phyloP scores from a whole-genome alignment of 164 flowering plant species.

The Annona cherimola region DNA sequence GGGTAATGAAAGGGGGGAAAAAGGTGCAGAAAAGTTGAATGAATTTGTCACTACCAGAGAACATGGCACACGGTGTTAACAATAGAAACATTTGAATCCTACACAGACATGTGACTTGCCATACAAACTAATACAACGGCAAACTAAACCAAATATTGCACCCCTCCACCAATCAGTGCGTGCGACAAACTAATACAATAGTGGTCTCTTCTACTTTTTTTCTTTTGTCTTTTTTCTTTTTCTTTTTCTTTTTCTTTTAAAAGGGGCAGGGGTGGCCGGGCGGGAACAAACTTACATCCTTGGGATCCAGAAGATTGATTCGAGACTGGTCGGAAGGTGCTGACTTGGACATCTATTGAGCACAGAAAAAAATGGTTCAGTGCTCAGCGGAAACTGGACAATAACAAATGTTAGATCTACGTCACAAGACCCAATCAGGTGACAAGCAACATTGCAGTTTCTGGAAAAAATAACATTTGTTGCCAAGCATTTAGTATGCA shows the following conservation, averaged over 20 bases:
- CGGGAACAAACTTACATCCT: constrained; percentile 59
- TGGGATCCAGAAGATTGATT: constrained; percentile 88
- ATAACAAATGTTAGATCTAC: background rate
- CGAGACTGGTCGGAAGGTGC: constrained; percentile 92
- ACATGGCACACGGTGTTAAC: background rate
- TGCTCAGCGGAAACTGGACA: constrained; percentile 1
- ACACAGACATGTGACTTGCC: background rate
- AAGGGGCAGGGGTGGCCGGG: background rate
- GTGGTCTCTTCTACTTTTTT: too few relatives aligned
- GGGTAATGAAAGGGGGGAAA: background rate
- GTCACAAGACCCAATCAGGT: background rate
- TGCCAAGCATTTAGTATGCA: background rate
- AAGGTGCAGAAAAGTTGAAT: background rate
- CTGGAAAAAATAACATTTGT: background rate
- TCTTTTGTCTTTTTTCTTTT: too few relatives aligned
- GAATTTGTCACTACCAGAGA: background rate
- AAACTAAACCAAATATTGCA: background rate
- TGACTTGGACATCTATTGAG: constrained; percentile 91
- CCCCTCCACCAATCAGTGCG: background rate
- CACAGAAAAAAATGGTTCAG: constrained; percentile 11
- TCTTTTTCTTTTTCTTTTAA: too few relatives aligned
- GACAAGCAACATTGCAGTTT: background rate
- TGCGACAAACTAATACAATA: too few relatives aligned
- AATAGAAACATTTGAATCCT: background rate
- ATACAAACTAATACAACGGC: too few relatives aligned